These are phyloP conservation scores for Nidula niveotomentosa DNA, from an alignment of 1,284 basidiomycete species.

Conservation along the genomic window DNA sequence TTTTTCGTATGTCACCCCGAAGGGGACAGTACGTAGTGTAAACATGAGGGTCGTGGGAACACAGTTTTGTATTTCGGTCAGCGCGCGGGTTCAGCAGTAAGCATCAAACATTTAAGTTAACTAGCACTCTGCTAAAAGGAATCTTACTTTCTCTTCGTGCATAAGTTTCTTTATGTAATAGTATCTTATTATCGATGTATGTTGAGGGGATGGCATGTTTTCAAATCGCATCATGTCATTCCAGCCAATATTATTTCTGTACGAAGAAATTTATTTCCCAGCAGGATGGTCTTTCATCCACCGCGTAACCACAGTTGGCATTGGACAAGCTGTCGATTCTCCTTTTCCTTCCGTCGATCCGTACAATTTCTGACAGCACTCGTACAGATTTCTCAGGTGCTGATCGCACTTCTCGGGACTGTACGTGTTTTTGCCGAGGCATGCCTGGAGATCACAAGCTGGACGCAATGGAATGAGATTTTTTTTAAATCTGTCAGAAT, in stretches of 20 bases:
- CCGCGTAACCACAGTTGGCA: slow-evolving; percentile 46
- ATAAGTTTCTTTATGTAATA: too few species aligned
- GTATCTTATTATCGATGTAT: too few species aligned
- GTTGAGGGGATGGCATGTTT: too few species aligned
- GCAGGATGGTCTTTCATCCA: slow-evolving; percentile 61
- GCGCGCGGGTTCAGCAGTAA: too few species aligned
- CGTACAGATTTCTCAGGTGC: slow-evolving; percentile 51
- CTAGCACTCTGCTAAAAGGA: too few species aligned
- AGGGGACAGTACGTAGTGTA: too few species aligned
- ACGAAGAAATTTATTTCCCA: neutral
- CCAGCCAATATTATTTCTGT: too few species aligned
- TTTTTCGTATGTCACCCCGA: slow-evolving; percentile 46
- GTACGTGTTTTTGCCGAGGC: slow-evolving; percentile 65
- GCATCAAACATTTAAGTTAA: too few species aligned
- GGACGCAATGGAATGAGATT: neutral
- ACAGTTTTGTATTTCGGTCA: too few species aligned
- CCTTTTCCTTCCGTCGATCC: slow-evolving; percentile 29
- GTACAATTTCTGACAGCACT: slow-evolving; percentile 62
- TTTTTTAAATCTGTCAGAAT: neutral
- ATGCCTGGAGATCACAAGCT: slow-evolving; percentile 66
- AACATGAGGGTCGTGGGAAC: too few species aligned
- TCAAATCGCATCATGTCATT: too few species aligned
- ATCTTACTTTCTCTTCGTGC: too few species aligned
- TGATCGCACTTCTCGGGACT: slow-evolving; percentile 59
- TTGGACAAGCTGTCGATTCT: slow-evolving; percentile 65